phyloP scores from a whole-genome alignment of 2,329 filamentous ascomycete genomes.

The Botryotinia convoluta region DNA sequence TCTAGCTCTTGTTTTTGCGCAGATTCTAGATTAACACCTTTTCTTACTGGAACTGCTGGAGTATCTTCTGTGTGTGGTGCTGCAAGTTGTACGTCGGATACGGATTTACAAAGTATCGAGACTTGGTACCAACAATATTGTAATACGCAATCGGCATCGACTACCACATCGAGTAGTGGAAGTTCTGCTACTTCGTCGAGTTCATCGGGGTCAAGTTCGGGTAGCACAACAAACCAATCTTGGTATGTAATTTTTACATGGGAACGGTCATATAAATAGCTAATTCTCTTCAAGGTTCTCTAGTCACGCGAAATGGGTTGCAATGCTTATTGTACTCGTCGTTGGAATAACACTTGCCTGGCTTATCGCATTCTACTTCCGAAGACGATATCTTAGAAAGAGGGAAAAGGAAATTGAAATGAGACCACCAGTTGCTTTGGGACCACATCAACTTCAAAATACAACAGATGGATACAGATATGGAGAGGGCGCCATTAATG shows the following conservation, averaged over 20 bases:
- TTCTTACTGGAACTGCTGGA: slow-evolving; percentile 53
- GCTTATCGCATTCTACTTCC: slow-evolving; percentile 66
- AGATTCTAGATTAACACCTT: slow-evolving; percentile 55
- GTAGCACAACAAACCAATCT: not conserved
- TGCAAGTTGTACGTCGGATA: slow-evolving; percentile 49
- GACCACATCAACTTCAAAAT: slow-evolving; percentile 40
- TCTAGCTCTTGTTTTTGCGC: slow-evolving; percentile 75
- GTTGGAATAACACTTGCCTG: slow-evolving; percentile 67
- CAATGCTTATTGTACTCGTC: slow-evolving; percentile 74
- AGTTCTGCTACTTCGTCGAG: slow-evolving; percentile 18
- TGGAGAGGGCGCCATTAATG: slow-evolving; percentile 26
- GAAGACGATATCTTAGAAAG: slow-evolving; percentile 70
- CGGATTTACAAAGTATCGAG: slow-evolving; percentile 55
- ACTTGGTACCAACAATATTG: slow-evolving; percentile 72
- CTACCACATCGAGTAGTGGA: slow-evolving; percentile 30
- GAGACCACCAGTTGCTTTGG: slow-evolving; percentile 39
- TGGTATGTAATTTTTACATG: slow-evolving; percentile 23
- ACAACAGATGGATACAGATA: slow-evolving; percentile 31
- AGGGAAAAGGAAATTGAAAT: slow-evolving; percentile 52
- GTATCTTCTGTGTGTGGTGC: slow-evolving; percentile 63
- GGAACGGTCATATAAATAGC: not conserved
- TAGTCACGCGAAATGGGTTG: slow-evolving; percentile 74
- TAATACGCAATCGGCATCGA: slow-evolving; percentile 43
- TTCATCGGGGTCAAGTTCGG: slow-evolving; percentile 22
- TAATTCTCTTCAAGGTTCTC: slow-evolving; percentile 52